Evolutionary conservation across 1,139 yeast genomes (phyloP), one percentile per base, ranked within the genome.

Genomic region (Groenewaldozyma sp.): DNA sequence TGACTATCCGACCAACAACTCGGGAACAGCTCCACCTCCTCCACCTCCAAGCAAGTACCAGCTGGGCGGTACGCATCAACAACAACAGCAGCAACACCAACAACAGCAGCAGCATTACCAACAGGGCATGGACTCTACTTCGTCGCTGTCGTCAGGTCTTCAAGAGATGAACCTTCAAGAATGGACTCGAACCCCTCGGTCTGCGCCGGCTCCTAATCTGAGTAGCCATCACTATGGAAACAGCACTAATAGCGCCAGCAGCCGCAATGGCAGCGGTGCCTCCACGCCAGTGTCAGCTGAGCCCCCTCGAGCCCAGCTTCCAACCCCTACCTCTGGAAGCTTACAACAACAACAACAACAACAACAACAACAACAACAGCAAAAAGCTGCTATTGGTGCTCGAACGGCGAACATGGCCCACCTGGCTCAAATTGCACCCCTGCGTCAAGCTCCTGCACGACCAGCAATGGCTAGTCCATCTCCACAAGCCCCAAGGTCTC

Each of bases 101-200:
- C n/a, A n/a, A n/a, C n/a, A n/a, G n/a, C n/a, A n/a, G n/a, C n/a
- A n/a, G n/a, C n/a, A n/a, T n/a, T n/a, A n/a, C n/a, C n/a, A n/a
- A n/a, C 20, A 29, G 9, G 14, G 18, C 22, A 18, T 10, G 7
- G 14, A 14, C n/a, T 29, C 33, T 5, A 13, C 35, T 4, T 13
- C 26, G 16, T 40, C 39, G 6, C 35, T 42, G n/a, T 37, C 36
- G 9, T 33, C 45, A 4, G 37, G 38, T 4, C 29, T 37, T 6
- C 40, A 37, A 17, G 36, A 37, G 28, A 37, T 37, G 28, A 34
- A 51, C 21, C 49, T 56, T 4, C 58, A 54, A 38, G 60, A 56
- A 38, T 56, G 60, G 60, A 52, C 58, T 24, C 47, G 48, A 31
- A 46, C 55, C 2, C 58, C 58, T 13, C 44, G 51, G 17, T 27